These are phyloP conservation scores for Phytomonas sp. DNA, from an alignment of 208 protist genomes.

Conservation along the genomic window DNA sequence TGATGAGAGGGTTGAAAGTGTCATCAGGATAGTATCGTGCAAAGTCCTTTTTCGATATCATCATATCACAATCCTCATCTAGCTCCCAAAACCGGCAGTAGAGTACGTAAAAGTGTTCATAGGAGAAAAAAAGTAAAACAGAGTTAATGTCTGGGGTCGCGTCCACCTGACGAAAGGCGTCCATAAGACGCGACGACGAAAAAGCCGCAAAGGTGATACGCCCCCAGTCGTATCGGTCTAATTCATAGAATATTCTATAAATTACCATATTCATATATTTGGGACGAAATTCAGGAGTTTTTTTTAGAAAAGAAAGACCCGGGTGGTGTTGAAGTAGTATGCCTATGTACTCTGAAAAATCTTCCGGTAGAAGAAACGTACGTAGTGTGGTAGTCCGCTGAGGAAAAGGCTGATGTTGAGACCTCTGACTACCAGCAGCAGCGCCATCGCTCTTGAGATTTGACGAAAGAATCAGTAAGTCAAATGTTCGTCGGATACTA, in stretches of 20 bases:
- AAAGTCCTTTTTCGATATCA: constrained; percentile 85
- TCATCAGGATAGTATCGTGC: constrained; percentile 71
- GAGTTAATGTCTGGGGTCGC: constrained; percentile 85
- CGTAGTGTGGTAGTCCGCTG: constrained; percentile 18
- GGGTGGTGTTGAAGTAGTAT: constrained; percentile 85
- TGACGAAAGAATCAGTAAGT: constrained; percentile 66
- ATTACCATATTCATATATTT: constrained; percentile 94
- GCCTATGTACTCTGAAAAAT: constrained; percentile 74
- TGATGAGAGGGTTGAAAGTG: constrained; percentile 72
- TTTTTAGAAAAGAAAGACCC: constrained; percentile 88
- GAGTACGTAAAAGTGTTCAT: constrained; percentile 99
- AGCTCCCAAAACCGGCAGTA: constrained; percentile 99
- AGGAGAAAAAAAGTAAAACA: constrained; percentile 94
- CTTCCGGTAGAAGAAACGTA: constrained; percentile 46
- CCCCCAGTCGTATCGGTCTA: constrained; percentile 79
- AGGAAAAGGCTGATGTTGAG: constrained; percentile 1
- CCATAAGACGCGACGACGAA: constrained; percentile 54
- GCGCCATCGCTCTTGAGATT: constrained; percentile 3
- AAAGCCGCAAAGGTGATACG: constrained; percentile 79
- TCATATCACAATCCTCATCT: constrained; percentile 91
- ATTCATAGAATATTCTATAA: constrained; percentile 93
- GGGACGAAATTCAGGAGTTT: constrained; percentile 91
- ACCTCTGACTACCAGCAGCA: neutral
- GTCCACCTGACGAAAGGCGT: constrained; percentile 77
- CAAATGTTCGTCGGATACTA: constrained; percentile 67